Conservation (phyloP, 352 stramenopile species). For the Globisporangium polare region DNA sequence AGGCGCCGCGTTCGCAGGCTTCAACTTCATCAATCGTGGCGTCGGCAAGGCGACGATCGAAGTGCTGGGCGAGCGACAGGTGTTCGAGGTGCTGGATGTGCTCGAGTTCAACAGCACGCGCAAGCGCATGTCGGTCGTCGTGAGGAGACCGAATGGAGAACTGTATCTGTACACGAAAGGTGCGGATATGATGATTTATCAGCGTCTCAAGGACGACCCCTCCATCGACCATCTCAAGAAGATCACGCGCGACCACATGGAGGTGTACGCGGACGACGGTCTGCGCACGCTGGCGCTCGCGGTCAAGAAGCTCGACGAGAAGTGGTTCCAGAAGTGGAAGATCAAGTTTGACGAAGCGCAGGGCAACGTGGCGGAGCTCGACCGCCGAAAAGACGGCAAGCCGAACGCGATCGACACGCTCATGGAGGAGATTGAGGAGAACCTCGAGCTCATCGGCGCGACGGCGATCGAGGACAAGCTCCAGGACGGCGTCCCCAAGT, state of each 20-base stretch:
- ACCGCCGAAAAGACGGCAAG: conserved; percentile 77
- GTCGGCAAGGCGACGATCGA: conserved; percentile 35
- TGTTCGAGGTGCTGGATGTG: conserved; percentile 73
- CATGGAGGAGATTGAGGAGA: conserved; percentile 80
- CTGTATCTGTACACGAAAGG: conserved; percentile 83
- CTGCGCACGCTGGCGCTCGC: conserved; percentile 82
- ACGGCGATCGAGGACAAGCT: conserved; percentile 93
- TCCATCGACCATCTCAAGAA: conserved; percentile 48
- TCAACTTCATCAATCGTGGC: conserved; percentile 58
- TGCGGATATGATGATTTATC: conserved; percentile 93
- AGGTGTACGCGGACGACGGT: conserved; percentile 80
- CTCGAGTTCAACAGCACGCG: conserved; percentile 89
- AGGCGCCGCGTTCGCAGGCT: conserved; percentile 65
- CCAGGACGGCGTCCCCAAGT: conserved; percentile 87
- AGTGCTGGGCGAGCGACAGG: conserved; percentile 35
- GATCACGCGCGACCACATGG: conserved; percentile 71
- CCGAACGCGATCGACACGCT: conserved; percentile 71
- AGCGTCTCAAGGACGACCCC: conserved; percentile 53
- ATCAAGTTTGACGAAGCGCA: conserved; percentile 64
- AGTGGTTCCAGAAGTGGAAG: conserved; percentile 75
- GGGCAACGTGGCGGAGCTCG: conserved; percentile 63
- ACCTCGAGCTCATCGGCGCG: conserved; percentile 80
- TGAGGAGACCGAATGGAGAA: conserved; percentile 48
- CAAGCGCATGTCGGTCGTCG: conserved; percentile 97
- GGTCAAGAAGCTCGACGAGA: conserved; percentile 60